Evolutionary conservation across 139 green algal genomes (phyloP), one percentile per base, ranked within the genome.

Genomic region (Chlorella sp.): DNA sequence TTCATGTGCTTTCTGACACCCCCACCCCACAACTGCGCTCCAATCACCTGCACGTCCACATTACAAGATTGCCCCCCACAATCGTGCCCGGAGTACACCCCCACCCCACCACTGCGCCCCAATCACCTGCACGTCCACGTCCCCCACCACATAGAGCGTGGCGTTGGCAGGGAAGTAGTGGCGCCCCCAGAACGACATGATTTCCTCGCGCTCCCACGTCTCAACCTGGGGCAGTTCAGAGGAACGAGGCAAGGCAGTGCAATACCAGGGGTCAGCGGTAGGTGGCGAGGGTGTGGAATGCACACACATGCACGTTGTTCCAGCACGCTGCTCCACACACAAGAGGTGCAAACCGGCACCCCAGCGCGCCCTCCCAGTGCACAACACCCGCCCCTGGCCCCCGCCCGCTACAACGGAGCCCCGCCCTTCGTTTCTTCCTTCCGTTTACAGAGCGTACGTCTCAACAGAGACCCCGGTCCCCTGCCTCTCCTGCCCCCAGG

Each of bases 161-260:
- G 96, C 96, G 92, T 99, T 99, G 75, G 94, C 97, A 3, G 98
- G 98, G 91, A 98, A 99, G 95, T 99, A 99, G 93, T 97, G 98
- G 73, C 95, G 95, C 64, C 92, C n/a, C 97, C 98, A 99, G 92
- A 99, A 99, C 14, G 85, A 85, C 57, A 95, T 90, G 88, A 99
- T 92, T 83, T 93, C 90, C 18, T 95, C 90, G 19, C 94, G 88
- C 14, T 93, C 53, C 97, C 98, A 99, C 83, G 91, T 85, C 91
- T 98, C 95, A 39, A 99, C 97, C 94, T 96, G 95, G 83, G 73
- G 7, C 30, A 34, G 68, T n/a, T n/a, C n/a, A n/a, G n/a, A 77
- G 69, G 69, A 28, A 24, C 3, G 69, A 36, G 39, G 69, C 69
- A 77, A 16, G 21, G n/a, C n/a, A n/a, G n/a, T n/a, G n/a, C n/a